Evolutionary conservation across 169 alveolate genomes (phyloP).

Genomic region (Perkinsus chesapeaki): DNA sequence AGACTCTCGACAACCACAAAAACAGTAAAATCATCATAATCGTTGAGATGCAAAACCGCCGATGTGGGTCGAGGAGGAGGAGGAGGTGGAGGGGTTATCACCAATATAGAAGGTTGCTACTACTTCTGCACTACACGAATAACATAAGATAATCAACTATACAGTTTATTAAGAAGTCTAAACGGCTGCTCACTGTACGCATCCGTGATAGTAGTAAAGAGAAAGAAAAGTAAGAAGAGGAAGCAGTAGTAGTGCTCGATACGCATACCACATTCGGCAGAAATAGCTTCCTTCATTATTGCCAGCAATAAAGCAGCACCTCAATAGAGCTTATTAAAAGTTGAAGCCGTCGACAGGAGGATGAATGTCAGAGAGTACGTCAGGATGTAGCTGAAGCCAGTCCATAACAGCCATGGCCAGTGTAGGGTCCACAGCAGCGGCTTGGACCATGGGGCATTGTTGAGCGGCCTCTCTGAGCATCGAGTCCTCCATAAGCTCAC

Average conservation of each 20-base stretch:
- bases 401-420: background rate
- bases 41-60: no score
- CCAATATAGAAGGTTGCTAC: no score
- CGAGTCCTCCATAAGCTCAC: background rate
- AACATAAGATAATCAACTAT: background rate
- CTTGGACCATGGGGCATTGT: background rate
- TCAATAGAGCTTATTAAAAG: background rate
- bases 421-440: background rate
- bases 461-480: background rate
- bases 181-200: background rate
- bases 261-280: background rate
- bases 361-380: background rate
- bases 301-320: background rate
- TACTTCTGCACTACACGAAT: background rate
- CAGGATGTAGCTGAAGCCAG: background rate
- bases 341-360: background rate
- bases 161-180: background rate
- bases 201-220: no score
- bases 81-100: no score
- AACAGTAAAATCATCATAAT: no score
- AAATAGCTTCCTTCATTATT: background rate
- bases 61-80: no score
- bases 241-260: background rate
- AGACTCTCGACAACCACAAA: no score
- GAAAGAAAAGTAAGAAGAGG: no score